Percentiles rank a stretch among this genome's conserved stretches.
These are phyloP conservation scores for Coemansia sp. DNA, from an alignment of 192 early-diverging fungal genomes.

Conservation along the genomic window DNA sequence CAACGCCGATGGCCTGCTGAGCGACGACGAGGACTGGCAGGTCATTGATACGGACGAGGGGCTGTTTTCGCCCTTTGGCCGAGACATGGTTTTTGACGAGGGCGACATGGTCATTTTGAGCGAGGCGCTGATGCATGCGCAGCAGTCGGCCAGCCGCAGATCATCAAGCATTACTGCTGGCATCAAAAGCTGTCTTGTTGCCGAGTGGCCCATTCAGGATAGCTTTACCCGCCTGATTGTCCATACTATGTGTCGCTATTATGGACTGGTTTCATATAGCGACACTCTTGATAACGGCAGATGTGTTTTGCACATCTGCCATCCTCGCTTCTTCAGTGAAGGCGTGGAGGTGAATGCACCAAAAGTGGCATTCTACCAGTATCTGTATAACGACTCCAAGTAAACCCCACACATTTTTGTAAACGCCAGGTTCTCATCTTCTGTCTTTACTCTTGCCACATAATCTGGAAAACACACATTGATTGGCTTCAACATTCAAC, in stretches of 20 bases:
- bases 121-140: constrained; percentile 18
- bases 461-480: not conserved
- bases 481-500: not conserved
- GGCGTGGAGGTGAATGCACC: constrained; percentile 13
- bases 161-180: constrained; percentile 32
- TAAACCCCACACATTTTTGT: not conserved
- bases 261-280: constrained; percentile 49
- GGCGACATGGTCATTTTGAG: constrained; percentile 37
- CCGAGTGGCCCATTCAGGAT: constrained; percentile 42
- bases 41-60: constrained; percentile 40
- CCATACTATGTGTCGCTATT: constrained; percentile 54
- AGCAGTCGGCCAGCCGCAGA: constrained; percentile 8
- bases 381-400: constrained; percentile 23
- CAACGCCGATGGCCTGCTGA: constrained; percentile 8
- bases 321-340: constrained; percentile 40
- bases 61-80: constrained; percentile 33
- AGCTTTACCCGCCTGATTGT: constrained; percentile 49
- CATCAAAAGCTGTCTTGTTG: constrained; percentile 32
- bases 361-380: constrained; percentile 26
- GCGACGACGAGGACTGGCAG: constrained; percentile 37
- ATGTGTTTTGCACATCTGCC: constrained; percentile 41
- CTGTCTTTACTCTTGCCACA: not conserved
- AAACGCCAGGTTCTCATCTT: not conserved
- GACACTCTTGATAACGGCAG: constrained; percentile 30
- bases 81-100: constrained; percentile 30